Conservation (phyloP, 2,329 filamentous ascomycete genomes). For the Polytolypa hystricis region DNA sequence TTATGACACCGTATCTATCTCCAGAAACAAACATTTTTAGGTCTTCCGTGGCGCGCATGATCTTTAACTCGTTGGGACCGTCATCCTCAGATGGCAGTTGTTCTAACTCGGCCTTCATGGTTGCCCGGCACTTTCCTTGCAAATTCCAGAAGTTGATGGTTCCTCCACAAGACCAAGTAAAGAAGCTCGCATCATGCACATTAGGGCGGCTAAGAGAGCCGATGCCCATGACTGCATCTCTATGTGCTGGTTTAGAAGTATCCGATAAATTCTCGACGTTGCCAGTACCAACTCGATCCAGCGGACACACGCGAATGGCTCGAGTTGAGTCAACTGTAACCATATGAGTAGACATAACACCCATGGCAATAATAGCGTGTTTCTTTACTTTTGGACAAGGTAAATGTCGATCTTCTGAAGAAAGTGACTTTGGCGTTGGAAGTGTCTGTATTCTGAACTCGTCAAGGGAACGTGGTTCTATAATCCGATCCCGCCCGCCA, state of each 20-base stretch:
- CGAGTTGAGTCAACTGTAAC: conserved; percentile 66
- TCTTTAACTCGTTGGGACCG: conserved; percentile 47
- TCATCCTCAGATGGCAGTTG: conserved; percentile 37
- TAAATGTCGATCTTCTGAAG: conserved; percentile 13
- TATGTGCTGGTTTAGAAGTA: conserved; percentile 43
- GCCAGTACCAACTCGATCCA: conserved; percentile 32
- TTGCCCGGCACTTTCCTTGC: conserved; percentile 56
- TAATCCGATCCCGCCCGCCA: conserved; percentile 54
- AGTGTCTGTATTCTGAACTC: conserved; percentile 21
- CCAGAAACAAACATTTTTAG: conserved; percentile 65
- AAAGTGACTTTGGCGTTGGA: conserved; percentile 14
- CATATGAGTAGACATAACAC: conserved; percentile 54
- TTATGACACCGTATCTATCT: conserved; percentile 74
- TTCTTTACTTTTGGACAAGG: conserved; percentile 23
- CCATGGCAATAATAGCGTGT: conserved; percentile 51
- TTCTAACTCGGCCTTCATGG: conserved; percentile 59
- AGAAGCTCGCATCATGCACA: conserved; percentile 57
- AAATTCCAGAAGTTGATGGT: conserved; percentile 72
- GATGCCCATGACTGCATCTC: conserved; percentile 57
- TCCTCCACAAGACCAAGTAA: conserved; percentile 80
- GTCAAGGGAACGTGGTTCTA: conserved; percentile 37
- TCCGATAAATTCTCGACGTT: conserved; percentile 19
- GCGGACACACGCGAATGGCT: conserved; percentile 53
- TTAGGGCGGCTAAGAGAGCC: conserved; percentile 52
- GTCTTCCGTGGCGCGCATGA: conserved; percentile 47